Evolutionary conservation across 2,329 filamentous ascomycete genomes (phyloP).

Genomic region (Westerdykella ornata): DNA sequence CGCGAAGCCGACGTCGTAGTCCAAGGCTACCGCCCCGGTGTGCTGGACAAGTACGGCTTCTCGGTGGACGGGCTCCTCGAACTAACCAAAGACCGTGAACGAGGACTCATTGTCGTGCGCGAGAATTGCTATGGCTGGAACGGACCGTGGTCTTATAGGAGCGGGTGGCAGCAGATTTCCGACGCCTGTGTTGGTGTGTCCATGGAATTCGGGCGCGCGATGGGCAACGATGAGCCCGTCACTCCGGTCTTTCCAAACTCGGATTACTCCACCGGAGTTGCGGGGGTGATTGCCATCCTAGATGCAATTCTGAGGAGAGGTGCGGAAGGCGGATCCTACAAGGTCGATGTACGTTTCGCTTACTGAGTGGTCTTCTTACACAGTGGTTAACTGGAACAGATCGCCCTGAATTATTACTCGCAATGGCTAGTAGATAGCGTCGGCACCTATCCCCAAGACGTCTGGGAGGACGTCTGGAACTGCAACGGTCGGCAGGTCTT

Average conservation of each 20-base stretch:
- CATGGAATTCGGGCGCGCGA: slow-evolving; percentile 43
- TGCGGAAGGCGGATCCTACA: slow-evolving; percentile 37
- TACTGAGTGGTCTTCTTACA: background rate
- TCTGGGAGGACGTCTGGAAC: slow-evolving; percentile 47
- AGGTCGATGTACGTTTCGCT: slow-evolving; percentile 36
- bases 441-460: slow-evolving; percentile 30
- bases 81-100: slow-evolving; percentile 36
- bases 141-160: slow-evolving; percentile 43
- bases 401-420: slow-evolving; percentile 35
- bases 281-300: slow-evolving; percentile 39
- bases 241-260: slow-evolving; percentile 43
- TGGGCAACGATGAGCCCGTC: slow-evolving; percentile 42
- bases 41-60: slow-evolving; percentile 45
- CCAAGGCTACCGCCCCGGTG: slow-evolving; percentile 46
- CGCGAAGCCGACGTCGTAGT: slow-evolving; percentile 47
- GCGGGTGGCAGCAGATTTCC: slow-evolving; percentile 51
- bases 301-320: slow-evolving; percentile 39
- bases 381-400: slow-evolving; percentile 10
- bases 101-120: slow-evolving; percentile 44
- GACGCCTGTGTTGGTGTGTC: slow-evolving; percentile 45
- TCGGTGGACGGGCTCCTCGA: slow-evolving; percentile 39
- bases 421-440: slow-evolving; percentile 33
- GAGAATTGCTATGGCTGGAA: slow-evolving; percentile 52
- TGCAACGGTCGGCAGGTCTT: slow-evolving; percentile 45
- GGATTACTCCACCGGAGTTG: slow-evolving; percentile 43